phyloP scores from a whole-genome alignment of 805 yeast genomes.

The Pichia gijzeniarum region DNA sequence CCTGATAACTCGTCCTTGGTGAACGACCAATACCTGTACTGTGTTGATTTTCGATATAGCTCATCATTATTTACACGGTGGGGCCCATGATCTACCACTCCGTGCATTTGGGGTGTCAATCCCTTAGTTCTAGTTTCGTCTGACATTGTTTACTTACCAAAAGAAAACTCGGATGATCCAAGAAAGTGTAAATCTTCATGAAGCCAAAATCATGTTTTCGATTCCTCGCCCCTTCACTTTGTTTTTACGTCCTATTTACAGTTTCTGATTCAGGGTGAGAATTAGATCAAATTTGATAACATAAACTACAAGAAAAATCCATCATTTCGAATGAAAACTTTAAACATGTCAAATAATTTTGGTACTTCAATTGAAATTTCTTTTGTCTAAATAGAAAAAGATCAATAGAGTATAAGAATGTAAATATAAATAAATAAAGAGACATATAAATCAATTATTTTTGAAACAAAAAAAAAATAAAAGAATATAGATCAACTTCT shows the following conservation, averaged over 20 bases:
- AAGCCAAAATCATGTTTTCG: too few relatives aligned
- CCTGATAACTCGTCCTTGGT: slow-evolving; percentile 49
- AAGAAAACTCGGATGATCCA: too few relatives aligned
- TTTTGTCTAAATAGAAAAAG: slow-evolving; percentile 4
- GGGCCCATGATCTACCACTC: slow-evolving; percentile 7
- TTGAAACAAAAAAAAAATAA: not conserved
- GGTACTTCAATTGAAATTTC: slow-evolving; percentile 3
- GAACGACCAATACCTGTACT: slow-evolving; percentile 82
- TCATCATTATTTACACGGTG: slow-evolving; percentile 67
- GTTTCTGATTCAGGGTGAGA: too few relatives aligned
- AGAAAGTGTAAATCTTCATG: too few relatives aligned
- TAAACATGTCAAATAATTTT: too few relatives aligned
- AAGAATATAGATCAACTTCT: slow-evolving; percentile 6
- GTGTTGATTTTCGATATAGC: slow-evolving; percentile 79
- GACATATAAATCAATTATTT: not conserved
- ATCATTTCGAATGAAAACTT: too few relatives aligned
- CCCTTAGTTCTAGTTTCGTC: not conserved
- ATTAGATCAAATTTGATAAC: too few relatives aligned
- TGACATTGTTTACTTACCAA: too few relatives aligned
- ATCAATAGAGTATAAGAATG: slow-evolving; percentile 2
- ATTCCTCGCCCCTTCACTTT: too few relatives aligned
- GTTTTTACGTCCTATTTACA: too few relatives aligned
- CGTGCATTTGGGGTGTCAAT: slow-evolving; percentile 9
- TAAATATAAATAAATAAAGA: slow-evolving; percentile 4
- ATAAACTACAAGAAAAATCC: too few relatives aligned